A percentile compares a stretch with the other conserved stretches of the same genome.
Conservation (phyloP, 2,329 filamentous ascomycete genomes). For the Fusarium sp. region DNA sequence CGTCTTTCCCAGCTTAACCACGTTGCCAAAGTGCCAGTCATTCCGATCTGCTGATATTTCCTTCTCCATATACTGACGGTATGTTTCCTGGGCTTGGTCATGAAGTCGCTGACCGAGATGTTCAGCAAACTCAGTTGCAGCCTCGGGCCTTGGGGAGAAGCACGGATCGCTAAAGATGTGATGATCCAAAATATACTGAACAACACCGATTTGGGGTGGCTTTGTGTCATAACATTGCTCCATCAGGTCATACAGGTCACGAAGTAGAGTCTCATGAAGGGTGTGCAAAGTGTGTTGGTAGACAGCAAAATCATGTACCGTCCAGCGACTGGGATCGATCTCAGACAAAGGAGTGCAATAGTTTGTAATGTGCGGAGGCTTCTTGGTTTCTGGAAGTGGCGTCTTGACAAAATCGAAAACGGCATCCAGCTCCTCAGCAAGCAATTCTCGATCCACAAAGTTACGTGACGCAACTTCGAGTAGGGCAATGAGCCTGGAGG, state of each 20-base stretch:
- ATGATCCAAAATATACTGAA: slow-evolving; percentile 82
- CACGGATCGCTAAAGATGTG: slow-evolving; percentile 83
- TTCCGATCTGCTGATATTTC: slow-evolving; percentile 83
- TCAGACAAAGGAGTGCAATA: slow-evolving; percentile 63
- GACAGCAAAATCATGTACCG: slow-evolving; percentile 72
- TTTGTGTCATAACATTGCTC: slow-evolving; percentile 92
- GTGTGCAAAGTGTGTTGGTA: slow-evolving; percentile 81
- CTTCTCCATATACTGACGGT: slow-evolving; percentile 80
- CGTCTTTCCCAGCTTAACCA: slow-evolving; percentile 87
- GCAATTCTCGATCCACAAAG: slow-evolving; percentile 84
- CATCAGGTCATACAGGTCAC: slow-evolving; percentile 88
- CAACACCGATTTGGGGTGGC: slow-evolving; percentile 79
- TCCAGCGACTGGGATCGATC: slow-evolving; percentile 73
- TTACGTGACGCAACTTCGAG: slow-evolving; percentile 87
- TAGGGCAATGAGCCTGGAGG: slow-evolving; percentile 81
- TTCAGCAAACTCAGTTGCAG: slow-evolving; percentile 76
- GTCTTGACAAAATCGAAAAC: slow-evolving; percentile 86
- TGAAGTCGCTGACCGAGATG: slow-evolving; percentile 78
- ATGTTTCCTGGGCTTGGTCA: slow-evolving; percentile 80
- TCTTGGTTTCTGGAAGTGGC: slow-evolving; percentile 72
- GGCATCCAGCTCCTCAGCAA: slow-evolving; percentile 82
- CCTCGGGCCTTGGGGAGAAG: slow-evolving; percentile 77
- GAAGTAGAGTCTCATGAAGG: slow-evolving; percentile 83
- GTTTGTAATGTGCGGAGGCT: slow-evolving; percentile 66
- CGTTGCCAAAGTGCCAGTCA: slow-evolving; percentile 90